Evolutionary conservation across 2,329 filamentous ascomycete species (phyloP).

Genomic region (Cladosporium sp.): DNA sequence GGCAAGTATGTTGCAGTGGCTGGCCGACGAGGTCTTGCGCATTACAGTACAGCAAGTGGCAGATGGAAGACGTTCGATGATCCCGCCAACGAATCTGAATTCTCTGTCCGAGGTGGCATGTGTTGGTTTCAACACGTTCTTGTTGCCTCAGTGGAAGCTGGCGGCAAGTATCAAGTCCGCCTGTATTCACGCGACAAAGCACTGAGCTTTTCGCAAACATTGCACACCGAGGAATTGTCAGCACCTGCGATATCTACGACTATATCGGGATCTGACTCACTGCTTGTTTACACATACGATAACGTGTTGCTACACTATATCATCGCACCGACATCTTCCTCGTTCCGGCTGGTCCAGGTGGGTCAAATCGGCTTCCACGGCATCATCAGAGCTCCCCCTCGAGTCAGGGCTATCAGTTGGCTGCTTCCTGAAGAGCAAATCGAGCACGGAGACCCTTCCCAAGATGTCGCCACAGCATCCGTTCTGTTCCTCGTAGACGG

Average conservation of each 20-base stretch:
- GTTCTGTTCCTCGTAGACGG: slow-evolving; percentile 96
- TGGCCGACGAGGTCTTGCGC: slow-evolving; percentile 83
- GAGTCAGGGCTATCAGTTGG: slow-evolving; percentile 93
- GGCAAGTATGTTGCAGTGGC: slow-evolving; percentile 94
- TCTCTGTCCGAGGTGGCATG: slow-evolving; percentile 91
- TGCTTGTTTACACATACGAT: slow-evolving; percentile 95
- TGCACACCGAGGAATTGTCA: slow-evolving; percentile 73
- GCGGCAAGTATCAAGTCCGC: slow-evolving; percentile 73
- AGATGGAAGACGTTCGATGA: slow-evolving; percentile 94
- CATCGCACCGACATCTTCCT: slow-evolving; percentile 67
- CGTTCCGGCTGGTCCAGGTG: slow-evolving; percentile 80
- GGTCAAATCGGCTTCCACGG: slow-evolving; percentile 97
- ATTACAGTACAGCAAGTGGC: slow-evolving; percentile 92
- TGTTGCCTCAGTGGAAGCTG: slow-evolving; percentile 86
- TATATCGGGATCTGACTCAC: slow-evolving; percentile 84
- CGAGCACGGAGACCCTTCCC: slow-evolving; percentile 86
- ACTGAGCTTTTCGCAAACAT: slow-evolving; percentile 66
- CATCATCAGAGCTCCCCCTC: slow-evolving; percentile 86
- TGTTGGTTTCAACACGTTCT: slow-evolving; percentile 98
- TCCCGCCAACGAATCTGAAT: slow-evolving; percentile 76
- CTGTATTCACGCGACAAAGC: slow-evolving; percentile 83
- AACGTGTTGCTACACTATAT: slow-evolving; percentile 95
- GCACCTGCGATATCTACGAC: slow-evolving; percentile 87
- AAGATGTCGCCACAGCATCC: slow-evolving; percentile 89
- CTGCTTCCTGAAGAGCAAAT: slow-evolving; percentile 88